phyloP scores from a whole-genome alignment of 2,329 filamentous ascomycete species.

The Fusarium poae region DNA sequence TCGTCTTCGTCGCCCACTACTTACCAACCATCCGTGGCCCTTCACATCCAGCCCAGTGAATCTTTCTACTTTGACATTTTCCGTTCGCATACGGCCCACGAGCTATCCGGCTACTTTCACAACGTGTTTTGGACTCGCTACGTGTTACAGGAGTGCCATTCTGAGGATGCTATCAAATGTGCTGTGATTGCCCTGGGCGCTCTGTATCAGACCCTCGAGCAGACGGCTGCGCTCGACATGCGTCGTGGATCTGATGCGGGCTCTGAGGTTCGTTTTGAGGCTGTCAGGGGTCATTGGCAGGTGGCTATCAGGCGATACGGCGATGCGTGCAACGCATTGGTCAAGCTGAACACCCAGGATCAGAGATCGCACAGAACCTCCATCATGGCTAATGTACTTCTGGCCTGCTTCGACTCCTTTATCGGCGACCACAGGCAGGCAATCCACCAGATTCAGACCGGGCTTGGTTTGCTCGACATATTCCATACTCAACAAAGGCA shows the following conservation, averaged over 20 bases:
- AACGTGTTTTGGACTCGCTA: constrained; percentile 73
- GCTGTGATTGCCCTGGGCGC: constrained; percentile 75
- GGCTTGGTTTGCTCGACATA: constrained; percentile 67
- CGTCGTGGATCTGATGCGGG: constrained; percentile 47
- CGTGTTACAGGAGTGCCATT: constrained; percentile 73
- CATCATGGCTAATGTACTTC: constrained; percentile 74
- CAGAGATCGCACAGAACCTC: constrained; percentile 64
- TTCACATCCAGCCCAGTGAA: constrained; percentile 66
- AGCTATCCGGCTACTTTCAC: constrained; percentile 76
- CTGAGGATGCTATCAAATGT: constrained; percentile 71
- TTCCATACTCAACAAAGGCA: constrained; percentile 61
- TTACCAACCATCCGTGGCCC: constrained; percentile 59
- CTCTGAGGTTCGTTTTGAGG: constrained; percentile 45
- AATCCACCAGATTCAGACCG: constrained; percentile 71
- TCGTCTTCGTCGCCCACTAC: constrained; percentile 50
- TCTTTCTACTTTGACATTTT: constrained; percentile 73
- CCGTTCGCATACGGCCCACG: constrained; percentile 69
- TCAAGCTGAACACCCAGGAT: constrained; percentile 59
- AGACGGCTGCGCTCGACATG: constrained; percentile 63
- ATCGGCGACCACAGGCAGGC: constrained; percentile 73
- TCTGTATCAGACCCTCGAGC: constrained; percentile 75
- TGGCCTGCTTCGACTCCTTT: constrained; percentile 78
- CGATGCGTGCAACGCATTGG: constrained; percentile 65
- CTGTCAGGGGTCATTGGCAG: constrained; percentile 66
- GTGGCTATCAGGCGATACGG: constrained; percentile 72